Conservation (phyloP, 164 flowering plant genomes). For the Malania oleifera region DNA sequence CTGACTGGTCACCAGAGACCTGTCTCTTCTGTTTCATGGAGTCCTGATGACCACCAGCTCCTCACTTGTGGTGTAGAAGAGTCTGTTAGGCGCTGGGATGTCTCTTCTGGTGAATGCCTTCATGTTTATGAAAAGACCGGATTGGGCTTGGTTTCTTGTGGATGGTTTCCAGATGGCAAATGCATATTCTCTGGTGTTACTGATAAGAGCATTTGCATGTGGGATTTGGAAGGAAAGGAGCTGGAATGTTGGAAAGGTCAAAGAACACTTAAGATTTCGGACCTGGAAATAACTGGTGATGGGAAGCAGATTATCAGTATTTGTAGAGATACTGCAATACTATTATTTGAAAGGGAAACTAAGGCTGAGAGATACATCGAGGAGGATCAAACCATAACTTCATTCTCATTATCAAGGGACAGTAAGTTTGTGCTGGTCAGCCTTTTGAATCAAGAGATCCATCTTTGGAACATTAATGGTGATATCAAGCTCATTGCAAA, state of each 20-base stretch:
- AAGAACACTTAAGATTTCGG: conserved; percentile 57
- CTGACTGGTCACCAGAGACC: conserved; percentile 66
- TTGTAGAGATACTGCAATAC: conserved; percentile 44
- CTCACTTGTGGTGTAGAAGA: conserved; percentile 87
- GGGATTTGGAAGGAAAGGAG: conserved; percentile 85
- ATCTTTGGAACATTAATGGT: conserved; percentile 67
- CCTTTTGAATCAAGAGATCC: conserved; percentile 71
- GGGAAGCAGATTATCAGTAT: conserved; percentile 66
- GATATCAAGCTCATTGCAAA: conserved; percentile 40
- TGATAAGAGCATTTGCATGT: conserved; percentile 81
- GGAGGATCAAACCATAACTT: conserved; percentile 55
- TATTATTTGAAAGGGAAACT: conserved; percentile 50
- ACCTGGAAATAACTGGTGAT: conserved; percentile 64
- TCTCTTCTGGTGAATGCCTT: conserved; percentile 64
- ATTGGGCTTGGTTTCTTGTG: conserved; percentile 61
- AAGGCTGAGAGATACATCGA: conserved; percentile 49
- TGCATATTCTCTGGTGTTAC: conserved; percentile 49
- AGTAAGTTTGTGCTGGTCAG: conserved; percentile 55
- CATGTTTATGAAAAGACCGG: conserved; percentile 61
- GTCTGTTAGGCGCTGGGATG: conserved; percentile 72
- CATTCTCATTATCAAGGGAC: conserved; percentile 65
- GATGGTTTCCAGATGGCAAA: conserved; percentile 79
- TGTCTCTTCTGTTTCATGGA: conserved; percentile 64
- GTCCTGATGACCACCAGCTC: conserved; percentile 65
- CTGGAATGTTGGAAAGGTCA: conserved; percentile 73